Evolutionary conservation across 768 basidiomycete genomes (phyloP), one percentile per base, ranked within the genome.

Genomic region (Heimioporus sp.): DNA sequence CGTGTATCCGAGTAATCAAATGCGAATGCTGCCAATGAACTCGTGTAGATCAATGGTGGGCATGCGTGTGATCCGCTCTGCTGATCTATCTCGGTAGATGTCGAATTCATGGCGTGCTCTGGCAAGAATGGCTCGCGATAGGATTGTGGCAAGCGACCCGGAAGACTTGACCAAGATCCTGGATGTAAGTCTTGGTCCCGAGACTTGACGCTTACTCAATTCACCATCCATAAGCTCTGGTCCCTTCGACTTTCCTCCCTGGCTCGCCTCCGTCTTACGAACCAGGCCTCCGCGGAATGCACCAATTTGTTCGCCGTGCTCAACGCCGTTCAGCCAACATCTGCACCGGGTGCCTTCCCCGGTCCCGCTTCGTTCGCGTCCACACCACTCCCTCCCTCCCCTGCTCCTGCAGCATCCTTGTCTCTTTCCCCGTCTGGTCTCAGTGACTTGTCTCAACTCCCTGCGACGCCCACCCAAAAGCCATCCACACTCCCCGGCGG

Each of bases 71-170:
- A 47, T 38, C 4, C 5, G 10, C 59, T 62, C 60, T 68, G 13
- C 62, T 46, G 4, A 30, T 35, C 35, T 35, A 28, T 39, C 54
- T 47, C 21, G 55, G 34, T 59, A 92, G 90, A 90, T 90, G 86
- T 83, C 87, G 37, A 92, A 93, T 60, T 90, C 86, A 64, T 93
- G 91, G 91, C 78, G 91, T 48, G 82, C 90, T 1, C 63, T 92
- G 49, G 90, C 90, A n/a, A 79, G 74, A 56, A 90, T 91, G 87
- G 89, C 90, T 32, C 79, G 86, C 63, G 90, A 92, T 65, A 76
- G 83, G 31, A 80, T 92, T 48, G 82, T 92, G 19, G 74, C 77
- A 16, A 74, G 86, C 45, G 78, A 87, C 57, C 87, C 90, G 1
- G 82, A 83, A 56, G 86, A 91, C 50, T 57, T 90, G 43, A 64